A percentile compares a stretch with the other conserved stretches of the same genome.
These are phyloP conservation scores for Xylariaceae sp. DNA, from an alignment of 2,329 filamentous ascomycete genomes.

Conservation along the genomic window DNA sequence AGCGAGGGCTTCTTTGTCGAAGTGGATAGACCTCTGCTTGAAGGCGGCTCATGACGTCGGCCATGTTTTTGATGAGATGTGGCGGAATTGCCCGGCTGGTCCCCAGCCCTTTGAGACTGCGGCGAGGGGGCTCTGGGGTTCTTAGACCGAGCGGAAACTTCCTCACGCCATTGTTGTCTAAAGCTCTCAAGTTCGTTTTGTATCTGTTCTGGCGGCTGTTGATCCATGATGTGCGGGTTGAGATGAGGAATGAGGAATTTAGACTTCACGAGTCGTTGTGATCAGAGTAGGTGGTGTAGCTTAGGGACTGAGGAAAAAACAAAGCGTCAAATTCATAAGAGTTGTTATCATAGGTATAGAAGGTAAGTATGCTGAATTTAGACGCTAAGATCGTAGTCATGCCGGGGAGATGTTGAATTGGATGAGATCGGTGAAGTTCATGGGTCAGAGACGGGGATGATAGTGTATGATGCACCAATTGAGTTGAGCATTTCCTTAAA, in stretches of 20 bases:
- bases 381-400: too few species aligned
- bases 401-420: too few species aligned
- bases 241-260: background rate
- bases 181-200: slow-evolving; percentile 80
- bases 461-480: too few species aligned
- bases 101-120: too few species aligned
- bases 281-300: background rate
- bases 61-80: slow-evolving; percentile 9
- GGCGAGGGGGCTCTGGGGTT: slow-evolving; percentile 19
- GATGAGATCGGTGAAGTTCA: too few species aligned
- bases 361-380: too few species aligned
- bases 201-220: slow-evolving; percentile 31
- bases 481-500: too few species aligned
- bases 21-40: slow-evolving; percentile 18
- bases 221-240: slow-evolving; percentile 19
- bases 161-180: slow-evolving; percentile 79
- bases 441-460: too few species aligned
- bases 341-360: too few species aligned
- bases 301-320: too few species aligned
- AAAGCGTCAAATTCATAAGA: too few species aligned
- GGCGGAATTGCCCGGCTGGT: slow-evolving; percentile 10
- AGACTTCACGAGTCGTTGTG: too few species aligned
- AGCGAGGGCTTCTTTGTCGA: slow-evolving; percentile 17
- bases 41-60: slow-evolving; percentile 11
- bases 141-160: slow-evolving; percentile 53